Conservation (phyloP, 139 green algal species). For the Chlorella ohadii region DNA sequence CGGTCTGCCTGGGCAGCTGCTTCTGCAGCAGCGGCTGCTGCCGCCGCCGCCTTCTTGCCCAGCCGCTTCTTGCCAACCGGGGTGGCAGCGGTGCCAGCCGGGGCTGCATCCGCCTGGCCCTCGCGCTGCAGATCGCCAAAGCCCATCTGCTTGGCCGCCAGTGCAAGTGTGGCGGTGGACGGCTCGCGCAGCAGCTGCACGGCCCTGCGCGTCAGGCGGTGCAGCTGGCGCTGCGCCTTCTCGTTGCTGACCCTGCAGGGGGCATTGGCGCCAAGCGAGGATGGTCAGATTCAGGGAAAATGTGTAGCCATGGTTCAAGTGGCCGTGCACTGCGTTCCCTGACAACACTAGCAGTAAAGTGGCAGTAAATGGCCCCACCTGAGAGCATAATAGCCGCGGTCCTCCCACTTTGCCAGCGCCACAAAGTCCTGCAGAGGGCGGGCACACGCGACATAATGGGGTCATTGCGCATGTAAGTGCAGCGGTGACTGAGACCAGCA, state of each 20-base stretch:
- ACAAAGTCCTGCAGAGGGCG: conserved; percentile 84
- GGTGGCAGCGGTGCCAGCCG: background rate
- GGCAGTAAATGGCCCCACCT: too few species aligned
- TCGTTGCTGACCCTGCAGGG: conserved; percentile 66
- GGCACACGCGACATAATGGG: too few species aligned
- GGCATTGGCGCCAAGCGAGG: too few species aligned
- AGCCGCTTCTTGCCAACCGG: background rate
- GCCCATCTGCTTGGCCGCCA: conserved; percentile 28
- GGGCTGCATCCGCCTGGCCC: background rate
- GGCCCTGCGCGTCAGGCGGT: conserved; percentile 60
- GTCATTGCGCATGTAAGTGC: too few species aligned
- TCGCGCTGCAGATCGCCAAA: conserved; percentile 34
- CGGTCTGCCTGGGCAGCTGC: conserved; percentile 46
- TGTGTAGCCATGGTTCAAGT: too few species aligned
- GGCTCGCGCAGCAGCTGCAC: conserved; percentile 49
- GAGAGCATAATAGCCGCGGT: conserved; percentile 92
- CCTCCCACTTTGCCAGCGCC: conserved; percentile 96
- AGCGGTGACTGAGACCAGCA: too few species aligned
- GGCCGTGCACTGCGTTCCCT: too few species aligned
- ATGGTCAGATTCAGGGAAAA: too few species aligned
- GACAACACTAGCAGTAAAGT: too few species aligned
- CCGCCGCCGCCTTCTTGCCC: conserved; percentile 7
- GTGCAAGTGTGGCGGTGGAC: background rate
- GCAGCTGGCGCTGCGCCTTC: conserved; percentile 89
- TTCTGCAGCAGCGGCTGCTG: background rate